Evolutionary conservation across 176 grass and related monocot genomes (phyloP), one percentile per base, ranked within the genome.

Genomic region (Guadua angustifolia): DNA sequence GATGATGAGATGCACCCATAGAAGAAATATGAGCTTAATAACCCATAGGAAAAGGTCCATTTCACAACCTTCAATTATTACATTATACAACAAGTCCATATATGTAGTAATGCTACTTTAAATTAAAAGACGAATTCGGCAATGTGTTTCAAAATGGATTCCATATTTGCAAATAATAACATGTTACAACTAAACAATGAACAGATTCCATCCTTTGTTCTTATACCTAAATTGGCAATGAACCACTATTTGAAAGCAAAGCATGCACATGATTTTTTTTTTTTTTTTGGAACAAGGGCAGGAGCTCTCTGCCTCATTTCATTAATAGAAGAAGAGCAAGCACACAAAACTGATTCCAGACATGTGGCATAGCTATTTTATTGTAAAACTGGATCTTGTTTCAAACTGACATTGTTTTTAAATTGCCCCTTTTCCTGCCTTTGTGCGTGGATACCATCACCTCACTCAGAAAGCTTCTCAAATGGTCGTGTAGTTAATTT

Each of bases 1-100:
- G 22, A 17, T 36, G 24, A 45, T 12, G 26, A 46, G 40, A 24
- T 1, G 0, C 11, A 24, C 50, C 19, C 73, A 59, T 65, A 67
- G 10, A 80, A 67, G 47, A 81, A 67, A 39, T 12, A 73, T 22
- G 5, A 64, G 17, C n/a, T 64, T n/a, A 39, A 15, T 64, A 65
- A 40, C 55, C 63, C 6, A 0, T 53, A 40, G 39, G 39, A 40
- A 40, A 40, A 40, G 7, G 39, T 40, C 39, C 39, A 40, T 40
- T 40, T 40, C 39, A 40, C 39, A 40, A 40, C 39, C 39, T 40
- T 40, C 39, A 40, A 40, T 40, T 7, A 40, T 40, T 40, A 40
- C 39, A 7, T 40, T 5, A 7, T 8, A 64, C 5, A 39, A 5
- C 7, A 38, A 38, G 15, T 25, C 43, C 21, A 62, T 38, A 65